phyloP scores from a whole-genome alignment of 306 rosid genomes.

The Sindora glabra region DNA sequence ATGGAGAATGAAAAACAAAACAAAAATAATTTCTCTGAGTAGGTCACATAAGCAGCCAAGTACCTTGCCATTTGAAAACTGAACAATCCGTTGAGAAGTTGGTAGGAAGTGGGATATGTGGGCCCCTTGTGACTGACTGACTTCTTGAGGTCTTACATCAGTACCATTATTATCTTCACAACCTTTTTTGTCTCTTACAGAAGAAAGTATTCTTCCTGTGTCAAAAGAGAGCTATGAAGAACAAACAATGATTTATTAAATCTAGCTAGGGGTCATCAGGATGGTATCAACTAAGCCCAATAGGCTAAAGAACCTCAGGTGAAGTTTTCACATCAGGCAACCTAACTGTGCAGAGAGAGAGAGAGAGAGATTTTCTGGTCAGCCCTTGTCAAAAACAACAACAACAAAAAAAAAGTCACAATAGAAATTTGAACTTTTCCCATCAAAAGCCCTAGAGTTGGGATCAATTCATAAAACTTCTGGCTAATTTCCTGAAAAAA shows the following conservation, averaged over 20 bases:
- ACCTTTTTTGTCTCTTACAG: constrained; percentile 26
- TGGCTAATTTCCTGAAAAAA: background rate
- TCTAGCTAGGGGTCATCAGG: background rate
- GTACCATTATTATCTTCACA: constrained; percentile 30
- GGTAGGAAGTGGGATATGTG: constrained; percentile 77
- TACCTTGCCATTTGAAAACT: constrained; percentile 97
- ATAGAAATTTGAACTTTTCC: background rate
- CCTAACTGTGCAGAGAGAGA: background rate
- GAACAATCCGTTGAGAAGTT: constrained; percentile 89
- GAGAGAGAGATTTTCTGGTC: background rate
- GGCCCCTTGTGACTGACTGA: constrained; percentile 36
- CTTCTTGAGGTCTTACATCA: constrained; percentile 35
- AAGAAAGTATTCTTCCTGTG: constrained; percentile 87
- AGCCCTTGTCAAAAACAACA: background rate
- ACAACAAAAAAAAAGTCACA: too few species aligned
- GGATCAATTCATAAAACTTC: background rate
- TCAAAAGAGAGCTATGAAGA: constrained; percentile 10
- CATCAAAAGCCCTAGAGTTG: background rate
- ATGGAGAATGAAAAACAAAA: too few species aligned
- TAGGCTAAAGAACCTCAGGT: background rate
- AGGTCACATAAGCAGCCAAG: constrained; percentile 8
- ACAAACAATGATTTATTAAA: constrained; percentile 1
- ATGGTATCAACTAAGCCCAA: background rate
- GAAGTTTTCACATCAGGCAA: background rate
- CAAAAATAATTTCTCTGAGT: background rate